A percentile compares a stretch with the other conserved stretches of the same genome.
These are phyloP conservation scores for Stenocarpella maydis DNA, from an alignment of 2,329 filamentous ascomycete genomes.

Conservation along the genomic window DNA sequence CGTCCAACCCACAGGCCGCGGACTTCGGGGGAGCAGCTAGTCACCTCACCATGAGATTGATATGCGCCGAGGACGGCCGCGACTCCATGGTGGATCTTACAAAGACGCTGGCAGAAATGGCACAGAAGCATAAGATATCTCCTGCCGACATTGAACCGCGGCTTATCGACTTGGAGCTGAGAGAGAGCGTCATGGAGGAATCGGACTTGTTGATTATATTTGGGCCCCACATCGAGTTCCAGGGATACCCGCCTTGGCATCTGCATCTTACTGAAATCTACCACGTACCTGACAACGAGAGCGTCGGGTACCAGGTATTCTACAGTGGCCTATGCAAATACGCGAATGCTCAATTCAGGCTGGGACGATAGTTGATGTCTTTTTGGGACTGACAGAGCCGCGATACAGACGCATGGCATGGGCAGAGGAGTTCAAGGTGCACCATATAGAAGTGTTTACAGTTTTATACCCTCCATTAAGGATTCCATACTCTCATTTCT, in stretches of 20 bases:
- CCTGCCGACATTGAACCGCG: slow-evolving; percentile 84
- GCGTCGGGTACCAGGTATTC: slow-evolving; percentile 94
- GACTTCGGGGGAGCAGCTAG: slow-evolving; percentile 52
- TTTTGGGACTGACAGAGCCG: slow-evolving; percentile 21
- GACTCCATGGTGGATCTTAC: slow-evolving; percentile 96
- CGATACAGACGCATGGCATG: slow-evolving; percentile 29
- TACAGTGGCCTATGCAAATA: slow-evolving; percentile 84
- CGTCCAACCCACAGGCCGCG: slow-evolving; percentile 51
- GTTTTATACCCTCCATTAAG: slow-evolving; percentile 35
- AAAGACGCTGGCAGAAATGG: slow-evolving; percentile 93
- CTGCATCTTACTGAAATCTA: slow-evolving; percentile 95
- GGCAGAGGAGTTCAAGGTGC: slow-evolving; percentile 5
- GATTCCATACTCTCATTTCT: slow-evolving; percentile 56
- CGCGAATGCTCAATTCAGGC: slow-evolving; percentile 86
- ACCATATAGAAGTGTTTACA: slow-evolving; percentile 30
- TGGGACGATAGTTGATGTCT: slow-evolving; percentile 65
- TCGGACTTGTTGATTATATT: slow-evolving; percentile 92
- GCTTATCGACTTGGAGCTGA: slow-evolving; percentile 88
- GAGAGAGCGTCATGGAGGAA: slow-evolving; percentile 80
- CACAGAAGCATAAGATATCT: slow-evolving; percentile 84
- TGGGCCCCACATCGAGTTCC: slow-evolving; percentile 80
- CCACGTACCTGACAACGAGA: slow-evolving; percentile 76
- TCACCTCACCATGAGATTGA: slow-evolving; percentile 72
- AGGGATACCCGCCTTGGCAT: slow-evolving; percentile 97
- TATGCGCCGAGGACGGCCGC: slow-evolving; percentile 88